A percentile compares a stretch with the other conserved stretches of the same genome.
phyloP scores from a whole-genome alignment of 768 basidiomycete species.

The Tricholoma matsutake region DNA sequence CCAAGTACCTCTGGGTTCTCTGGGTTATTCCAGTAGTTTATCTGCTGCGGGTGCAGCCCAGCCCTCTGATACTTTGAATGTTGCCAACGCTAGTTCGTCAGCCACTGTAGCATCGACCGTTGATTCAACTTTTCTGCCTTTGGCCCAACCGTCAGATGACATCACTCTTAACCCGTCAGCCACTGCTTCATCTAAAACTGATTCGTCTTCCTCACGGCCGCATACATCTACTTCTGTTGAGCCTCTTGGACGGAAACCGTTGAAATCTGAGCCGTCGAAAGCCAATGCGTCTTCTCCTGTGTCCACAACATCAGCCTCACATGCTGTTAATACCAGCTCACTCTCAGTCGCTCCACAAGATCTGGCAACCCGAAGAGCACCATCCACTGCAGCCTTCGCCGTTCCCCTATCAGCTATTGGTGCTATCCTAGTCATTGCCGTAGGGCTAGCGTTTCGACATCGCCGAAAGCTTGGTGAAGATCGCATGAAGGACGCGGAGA shows the following conservation, averaged over 20 bases:
- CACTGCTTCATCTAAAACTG: not conserved
- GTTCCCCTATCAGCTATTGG: conserved; percentile 33
- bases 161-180: not conserved
- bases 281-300: not conserved
- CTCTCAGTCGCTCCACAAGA: conserved; percentile 10
- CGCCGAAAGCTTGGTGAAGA: conserved; percentile 22
- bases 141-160: not conserved
- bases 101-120: not conserved
- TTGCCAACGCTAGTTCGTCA: conserved; percentile 2
- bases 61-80: not conserved
- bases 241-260: not conserved
- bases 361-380: conserved; percentile 22
- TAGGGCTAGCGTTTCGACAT: conserved; percentile 25
- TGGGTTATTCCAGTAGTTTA: not conserved
- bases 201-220: not conserved
- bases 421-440: conserved; percentile 28
- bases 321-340: not conserved
- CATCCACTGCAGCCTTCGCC: conserved; percentile 29
- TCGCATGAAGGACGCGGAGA: conserved; percentile 16
- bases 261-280: not conserved
- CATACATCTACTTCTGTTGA: not conserved
- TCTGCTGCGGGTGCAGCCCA: not conserved
- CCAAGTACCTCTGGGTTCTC: not conserved
- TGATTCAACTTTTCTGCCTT: not conserved
- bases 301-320: not conserved